These are phyloP conservation scores for Chlorella sorokiniana DNA, from an alignment of 139 green algal genomes.

Conservation along the genomic window DNA sequence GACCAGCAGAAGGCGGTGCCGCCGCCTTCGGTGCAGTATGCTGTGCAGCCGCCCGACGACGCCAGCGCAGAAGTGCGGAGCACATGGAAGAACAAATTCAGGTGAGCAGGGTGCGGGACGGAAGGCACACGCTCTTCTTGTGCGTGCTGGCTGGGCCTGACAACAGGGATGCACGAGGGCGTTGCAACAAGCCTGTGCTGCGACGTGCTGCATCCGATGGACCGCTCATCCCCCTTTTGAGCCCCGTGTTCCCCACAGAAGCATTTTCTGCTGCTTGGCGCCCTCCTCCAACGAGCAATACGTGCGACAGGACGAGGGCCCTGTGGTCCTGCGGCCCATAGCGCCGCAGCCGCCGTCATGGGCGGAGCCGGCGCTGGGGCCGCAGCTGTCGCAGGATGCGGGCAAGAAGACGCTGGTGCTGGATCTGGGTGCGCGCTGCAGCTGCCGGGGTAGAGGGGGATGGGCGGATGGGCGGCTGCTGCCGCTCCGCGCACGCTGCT, in stretches of 20 bases:
- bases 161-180: no score
- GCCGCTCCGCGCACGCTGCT: no score
- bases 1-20: constrained; percentile 18
- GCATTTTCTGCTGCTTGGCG: constrained; percentile 56
- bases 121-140: not conserved
- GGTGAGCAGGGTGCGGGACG: not conserved
- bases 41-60: not conserved
- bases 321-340: constrained; percentile 51
- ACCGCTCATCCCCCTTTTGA: not conserved
- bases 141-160: not conserved
- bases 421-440: constrained; percentile 66
- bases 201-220: no score
- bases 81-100: constrained; percentile 42
- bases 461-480: no score
- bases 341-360: constrained; percentile 34
- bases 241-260: constrained; percentile 18
- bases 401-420: constrained; percentile 89
- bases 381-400: constrained; percentile 18
- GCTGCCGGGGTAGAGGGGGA: not conserved
- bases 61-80: constrained; percentile 24
- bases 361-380: constrained; percentile 44
- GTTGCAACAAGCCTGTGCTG: no score
- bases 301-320: constrained; percentile 44
- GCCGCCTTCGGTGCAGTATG: constrained; percentile 15
- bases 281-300: constrained; percentile 48